Base-by-base conservation (phyloP, 306 rosid genomes). In the Pachyrhizus erosus region DNA sequence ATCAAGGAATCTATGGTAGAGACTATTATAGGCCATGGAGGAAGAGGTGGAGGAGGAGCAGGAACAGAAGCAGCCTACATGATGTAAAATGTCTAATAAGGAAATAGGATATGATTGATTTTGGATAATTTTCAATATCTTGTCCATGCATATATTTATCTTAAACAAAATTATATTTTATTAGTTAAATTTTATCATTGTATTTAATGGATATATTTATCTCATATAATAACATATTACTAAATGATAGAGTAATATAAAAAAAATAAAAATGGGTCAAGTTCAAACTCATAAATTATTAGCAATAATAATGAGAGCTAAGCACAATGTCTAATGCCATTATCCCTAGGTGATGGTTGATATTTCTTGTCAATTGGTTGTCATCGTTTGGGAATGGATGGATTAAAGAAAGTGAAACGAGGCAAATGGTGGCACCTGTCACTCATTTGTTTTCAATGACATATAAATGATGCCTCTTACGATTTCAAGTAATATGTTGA, bases 281-380 rank as follows among this genome's bases (percentile, higher is more conserved):
- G 17, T 39, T 21, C 5, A 40, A 42, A 42, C 0, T 60, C 2
- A 9, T 6, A 7, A 68, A 58, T 69, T 68, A 82, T 83, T 70
- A 69, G 75, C 43, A 69, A 65, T 54, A 37, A 49, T 82, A 68
- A 74, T 79, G 66, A 78, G 69, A 67, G 74, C 82, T 78, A 66
- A 82, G 79, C 84, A 27, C 66, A 82, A 78, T 73, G 84, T 86
- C 71, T 48, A 74, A 78, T 82, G 80, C 51, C 55, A 78, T 79
- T 70, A 78, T 86, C 86, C 88, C 45, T 46, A 58, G 77, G 86
- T 21, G 85, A 85, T 76, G 70, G 87, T 75, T 86, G 80, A 75
- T 83, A 82, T 83, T 74, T 86, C 87, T 34, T 79, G 80, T 86
- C 87, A 86, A 75, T 70, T 79, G 82, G 87, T 83, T 86, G 89